Base-by-base conservation (phyloP, 305 asterid genomes). In the Fraxinus paxiana region DNA sequence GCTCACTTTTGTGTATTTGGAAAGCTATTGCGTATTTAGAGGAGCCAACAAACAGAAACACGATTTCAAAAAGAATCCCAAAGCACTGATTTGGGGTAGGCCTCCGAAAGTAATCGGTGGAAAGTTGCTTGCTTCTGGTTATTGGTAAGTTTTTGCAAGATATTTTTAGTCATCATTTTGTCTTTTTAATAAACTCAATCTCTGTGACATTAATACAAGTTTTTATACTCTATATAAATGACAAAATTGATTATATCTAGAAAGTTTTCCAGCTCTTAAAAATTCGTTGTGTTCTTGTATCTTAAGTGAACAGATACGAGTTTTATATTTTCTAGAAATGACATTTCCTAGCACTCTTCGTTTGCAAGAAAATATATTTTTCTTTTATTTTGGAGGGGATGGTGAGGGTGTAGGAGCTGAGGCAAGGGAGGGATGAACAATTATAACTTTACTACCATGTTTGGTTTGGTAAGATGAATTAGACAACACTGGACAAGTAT, bases 31-130 rank as follows among this genome's bases (percentile, higher is more conserved):
- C 30, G 94, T 95, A 85, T 95, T 95, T 82, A 91, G 98, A 95
- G 99, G 99, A 86, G 92, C 99, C 77, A 95, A 95, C 87, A 95
- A 92, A 88, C 99, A 95, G 88, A 95, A 95, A 81, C 98, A 95
- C 77, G 83, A 65, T 51, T 95, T 95, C 86, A 95, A 94, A 82
- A 95, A 94, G 92, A 86, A 94, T 69, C 93, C 97, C 59, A 94
- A 92, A 90, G 95, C 91, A 82, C 88, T 85, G 9, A 95, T 95
- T 78, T 95, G 98, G 99, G 98, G 97, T 38, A 85, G 82, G 72
- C 97, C 98, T 61, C 97, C 98, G 30, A 94, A 92, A 84, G 94
- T 95, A 83, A 82, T 95, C 76, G 97, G 99, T n/a, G 98, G 97
- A 69, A 95, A 95, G 89, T 85, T 95, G 88, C 98, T 95, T 35